Evolutionary conservation across 2,329 filamentous ascomycete species (phyloP).

Genomic region (Talaromyces sp.): DNA sequence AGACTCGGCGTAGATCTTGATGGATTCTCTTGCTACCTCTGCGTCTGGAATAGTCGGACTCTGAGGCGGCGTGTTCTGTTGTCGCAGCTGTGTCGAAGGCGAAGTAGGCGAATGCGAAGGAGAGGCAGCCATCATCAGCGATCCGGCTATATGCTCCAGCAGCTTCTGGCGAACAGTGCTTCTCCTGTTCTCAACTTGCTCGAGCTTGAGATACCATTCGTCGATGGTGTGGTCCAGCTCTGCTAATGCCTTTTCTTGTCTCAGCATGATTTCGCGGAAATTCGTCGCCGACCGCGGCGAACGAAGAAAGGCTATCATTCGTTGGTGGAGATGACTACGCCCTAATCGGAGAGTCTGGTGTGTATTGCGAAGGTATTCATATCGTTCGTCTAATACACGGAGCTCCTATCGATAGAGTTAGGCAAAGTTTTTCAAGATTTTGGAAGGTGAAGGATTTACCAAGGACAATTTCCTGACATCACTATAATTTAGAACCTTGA

Average conservation of each 20-base stretch:
- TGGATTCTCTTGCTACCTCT: conserved; percentile 45
- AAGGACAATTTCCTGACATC: conserved; percentile 20
- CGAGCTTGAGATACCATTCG: conserved; percentile 74
- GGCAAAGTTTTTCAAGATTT: conserved; percentile 1
- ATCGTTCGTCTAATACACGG: conserved; percentile 67
- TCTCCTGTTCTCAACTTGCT: conserved; percentile 71
- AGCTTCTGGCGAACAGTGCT: conserved; percentile 72
- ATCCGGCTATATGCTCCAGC: conserved; percentile 73
- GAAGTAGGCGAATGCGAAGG: not conserved
- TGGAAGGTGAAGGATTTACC: conserved; percentile 12
- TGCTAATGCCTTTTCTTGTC: conserved; percentile 71
- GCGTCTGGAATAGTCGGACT: not conserved
- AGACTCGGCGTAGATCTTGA: conserved; percentile 58
- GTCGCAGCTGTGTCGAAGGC: conserved; percentile 14
- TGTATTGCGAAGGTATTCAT: conserved; percentile 70
- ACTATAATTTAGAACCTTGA: conserved; percentile 20
- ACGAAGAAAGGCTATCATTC: conserved; percentile 71
- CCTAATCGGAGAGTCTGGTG: conserved; percentile 70
- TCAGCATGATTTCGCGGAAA: conserved; percentile 67
- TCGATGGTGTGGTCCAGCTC: conserved; percentile 74
- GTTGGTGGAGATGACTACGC: conserved; percentile 67
- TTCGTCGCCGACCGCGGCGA: conserved; percentile 65
- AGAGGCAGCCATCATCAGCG: conserved; percentile 47
- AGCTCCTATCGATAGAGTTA: conserved; percentile 53
- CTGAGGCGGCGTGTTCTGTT: conserved; percentile 29